phyloP scores from a whole-genome alignment of 305 asterid species.

The Petunia hybrid region DNA sequence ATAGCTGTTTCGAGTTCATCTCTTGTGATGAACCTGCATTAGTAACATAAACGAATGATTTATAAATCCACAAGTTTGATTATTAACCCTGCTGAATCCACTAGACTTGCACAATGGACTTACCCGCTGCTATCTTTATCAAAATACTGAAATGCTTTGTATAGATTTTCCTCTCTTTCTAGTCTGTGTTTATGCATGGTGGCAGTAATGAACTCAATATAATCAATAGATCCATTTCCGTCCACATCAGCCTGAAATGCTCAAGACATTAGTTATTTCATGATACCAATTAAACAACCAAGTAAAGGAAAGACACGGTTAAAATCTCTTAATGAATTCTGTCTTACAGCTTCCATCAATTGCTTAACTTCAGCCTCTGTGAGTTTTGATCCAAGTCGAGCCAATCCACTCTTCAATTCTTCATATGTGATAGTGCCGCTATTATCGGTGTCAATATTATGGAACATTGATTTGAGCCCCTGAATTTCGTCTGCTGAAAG shows the following conservation, averaged over 20 bases:
- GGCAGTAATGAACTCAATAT: conserved; percentile 85
- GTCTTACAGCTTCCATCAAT: conserved; percentile 90
- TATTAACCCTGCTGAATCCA: not conserved
- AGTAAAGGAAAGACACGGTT: conserved; percentile 1
- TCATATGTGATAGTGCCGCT: conserved; percentile 91
- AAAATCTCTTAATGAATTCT: not conserved
- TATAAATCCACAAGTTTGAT: not conserved
- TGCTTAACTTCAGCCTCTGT: conserved; percentile 83
- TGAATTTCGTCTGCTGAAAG: conserved; percentile 83
- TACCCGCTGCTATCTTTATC: conserved; percentile 90
- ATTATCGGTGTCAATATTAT: conserved; percentile 83
- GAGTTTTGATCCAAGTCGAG: conserved; percentile 86
- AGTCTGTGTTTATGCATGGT: conserved; percentile 94
- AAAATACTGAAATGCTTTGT: conserved; percentile 80
- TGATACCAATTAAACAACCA: not conserved
- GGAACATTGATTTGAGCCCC: conserved; percentile 88
- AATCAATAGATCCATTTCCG: conserved; percentile 88
- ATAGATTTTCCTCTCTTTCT: conserved; percentile 80
- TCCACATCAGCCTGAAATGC: conserved; percentile 82
- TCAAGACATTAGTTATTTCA: conserved; percentile 18
- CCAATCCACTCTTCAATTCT: conserved; percentile 80
- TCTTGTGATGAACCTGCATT: conserved; percentile 66
- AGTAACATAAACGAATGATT: not conserved
- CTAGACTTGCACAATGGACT: conserved; percentile 34
- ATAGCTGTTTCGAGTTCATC: conserved; percentile 84